phyloP scores from a whole-genome alignment of 306 rosid species.

The Ochetophila trinervis region DNA sequence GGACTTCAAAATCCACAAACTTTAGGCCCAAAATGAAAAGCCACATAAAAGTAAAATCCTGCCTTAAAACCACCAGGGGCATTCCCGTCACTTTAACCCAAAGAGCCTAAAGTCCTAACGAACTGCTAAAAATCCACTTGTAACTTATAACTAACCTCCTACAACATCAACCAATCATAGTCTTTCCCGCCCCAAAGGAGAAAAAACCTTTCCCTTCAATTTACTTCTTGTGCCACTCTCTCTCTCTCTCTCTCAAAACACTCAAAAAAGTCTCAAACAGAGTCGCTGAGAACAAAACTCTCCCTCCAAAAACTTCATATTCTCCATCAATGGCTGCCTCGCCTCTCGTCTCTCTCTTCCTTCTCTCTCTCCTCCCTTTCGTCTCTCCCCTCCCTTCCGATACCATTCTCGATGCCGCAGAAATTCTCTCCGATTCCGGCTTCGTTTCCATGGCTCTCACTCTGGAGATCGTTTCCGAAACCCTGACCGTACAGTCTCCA shows the following conservation, averaged over 20 bases:
- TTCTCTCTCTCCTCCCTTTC: slow-evolving; percentile 29
- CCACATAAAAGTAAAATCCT: neutral
- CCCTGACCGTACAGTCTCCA: slow-evolving; percentile 42
- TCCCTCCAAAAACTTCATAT: neutral
- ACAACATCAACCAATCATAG: neutral
- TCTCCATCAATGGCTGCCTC: slow-evolving; percentile 60
- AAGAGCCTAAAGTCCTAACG: neutral
- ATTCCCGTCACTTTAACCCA: neutral
- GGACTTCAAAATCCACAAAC: no score
- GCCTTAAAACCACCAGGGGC: neutral
- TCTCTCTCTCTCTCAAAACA: neutral
- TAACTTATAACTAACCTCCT: neutral
- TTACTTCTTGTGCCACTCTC: neutral
- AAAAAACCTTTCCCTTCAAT: neutral
- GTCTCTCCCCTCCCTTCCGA: slow-evolving; percentile 43
- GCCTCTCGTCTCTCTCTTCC: slow-evolving; percentile 12
- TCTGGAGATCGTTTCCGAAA: slow-evolving; percentile 49
- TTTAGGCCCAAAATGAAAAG: neutral
- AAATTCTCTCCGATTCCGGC: slow-evolving; percentile 64
- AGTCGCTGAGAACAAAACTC: no score
- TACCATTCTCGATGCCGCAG: slow-evolving; percentile 55
- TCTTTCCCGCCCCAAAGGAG: slow-evolving; percentile 17
- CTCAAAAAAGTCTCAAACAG: neutral
- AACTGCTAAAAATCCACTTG: neutral
- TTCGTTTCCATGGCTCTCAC: slow-evolving; percentile 71